Base-by-base conservation (phyloP, 2,329 filamentous ascomycete species). In the Juglanconis oblonga region DNA sequence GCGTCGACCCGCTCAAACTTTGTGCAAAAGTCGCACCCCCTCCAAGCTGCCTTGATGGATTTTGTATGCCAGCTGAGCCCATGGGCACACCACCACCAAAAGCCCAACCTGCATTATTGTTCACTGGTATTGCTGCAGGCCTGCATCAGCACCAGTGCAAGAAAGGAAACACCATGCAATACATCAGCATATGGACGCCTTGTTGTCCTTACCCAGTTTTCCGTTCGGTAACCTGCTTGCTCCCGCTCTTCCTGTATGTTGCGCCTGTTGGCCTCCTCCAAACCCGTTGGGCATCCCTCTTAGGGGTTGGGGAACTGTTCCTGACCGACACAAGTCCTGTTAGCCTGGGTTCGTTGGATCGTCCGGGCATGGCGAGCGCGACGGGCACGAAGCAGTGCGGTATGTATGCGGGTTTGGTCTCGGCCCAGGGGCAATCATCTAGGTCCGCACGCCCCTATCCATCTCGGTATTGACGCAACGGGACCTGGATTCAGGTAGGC, bases 1-100 rank as follows among this genome's bases (percentile, higher is more conserved):
- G 81, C 73, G 87, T 85, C 60, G 85, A 87, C 64, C 83, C 83
- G 68, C 81, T 81, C 68, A 88, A 76, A 69, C 84, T 88, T 71
- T 88, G 86, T 52, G 86, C 85, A 73, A 88, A 88, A 72, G 85
- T 88, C 61, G 86, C 76, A 71, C 82, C 86, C 67, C 84, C 78
- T 64, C 81, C 79, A 68, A 85, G 73, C 75, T 85, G 80, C 69
- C 83, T 78, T 57, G 77, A 72, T 53, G 79, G 76, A 64, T 79
- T 84, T 68, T 79, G 82, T 59, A 86, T 76, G 48, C 79, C 79
- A 67, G 76, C 76, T 36, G 68, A 69, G 60, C 83, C 81, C 81
- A 88, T 87, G 32, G 85, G 84, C 68, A 86, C 78, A 66, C 79
- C 82, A 59, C 80, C 81, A 63, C 84, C 82, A 74, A 88, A 88